phyloP scores from a whole-genome alignment of 2,329 filamentous ascomycete genomes.

The Exophiala lecanii-corni region DNA sequence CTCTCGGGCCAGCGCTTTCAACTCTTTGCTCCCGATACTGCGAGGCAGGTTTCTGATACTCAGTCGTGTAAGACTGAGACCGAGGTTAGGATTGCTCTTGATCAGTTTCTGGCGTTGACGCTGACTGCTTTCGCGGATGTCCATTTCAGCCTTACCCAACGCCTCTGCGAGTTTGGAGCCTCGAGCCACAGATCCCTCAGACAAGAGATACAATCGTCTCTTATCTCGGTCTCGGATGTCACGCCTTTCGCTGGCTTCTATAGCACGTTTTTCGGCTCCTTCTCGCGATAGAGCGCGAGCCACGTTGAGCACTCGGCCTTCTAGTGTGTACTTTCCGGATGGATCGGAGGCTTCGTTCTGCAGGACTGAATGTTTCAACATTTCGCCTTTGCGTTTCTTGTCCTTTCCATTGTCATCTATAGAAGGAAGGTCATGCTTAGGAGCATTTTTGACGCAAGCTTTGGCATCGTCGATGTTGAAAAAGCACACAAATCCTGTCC shows the following conservation, averaged over 20 bases:
- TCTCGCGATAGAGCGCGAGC: slow-evolving; percentile 78
- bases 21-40: slow-evolving; percentile 74
- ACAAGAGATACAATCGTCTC: slow-evolving; percentile 79
- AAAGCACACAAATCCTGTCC: slow-evolving; percentile 95
- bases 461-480: slow-evolving; percentile 70
- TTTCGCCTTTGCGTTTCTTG: slow-evolving; percentile 36
- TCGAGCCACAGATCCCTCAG: slow-evolving; percentile 76
- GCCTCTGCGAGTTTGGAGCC: slow-evolving; percentile 72
- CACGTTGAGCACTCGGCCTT: slow-evolving; percentile 81
- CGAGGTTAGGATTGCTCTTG: slow-evolving; percentile 82
- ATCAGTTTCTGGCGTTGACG: slow-evolving; percentile 87
- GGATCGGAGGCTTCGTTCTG: slow-evolving; percentile 81
- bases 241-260: slow-evolving; percentile 59
- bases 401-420: slow-evolving; percentile 34
- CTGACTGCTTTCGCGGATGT: slow-evolving; percentile 80
- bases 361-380: slow-evolving; percentile 72
- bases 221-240: slow-evolving; percentile 74
- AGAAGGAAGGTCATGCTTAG: slow-evolving; percentile 49
- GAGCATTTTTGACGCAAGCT: slow-evolving; percentile 70
- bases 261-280: slow-evolving; percentile 71
- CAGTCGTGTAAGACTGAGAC: slow-evolving; percentile 83
- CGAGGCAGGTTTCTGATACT: slow-evolving; percentile 88
- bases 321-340: slow-evolving; percentile 80
- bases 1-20: slow-evolving; percentile 85
- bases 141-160: slow-evolving; percentile 72